Evolutionary conservation across 192 early-diverging fungal genomes (phyloP).

Genomic region (Spizellomyces sp.): DNA sequence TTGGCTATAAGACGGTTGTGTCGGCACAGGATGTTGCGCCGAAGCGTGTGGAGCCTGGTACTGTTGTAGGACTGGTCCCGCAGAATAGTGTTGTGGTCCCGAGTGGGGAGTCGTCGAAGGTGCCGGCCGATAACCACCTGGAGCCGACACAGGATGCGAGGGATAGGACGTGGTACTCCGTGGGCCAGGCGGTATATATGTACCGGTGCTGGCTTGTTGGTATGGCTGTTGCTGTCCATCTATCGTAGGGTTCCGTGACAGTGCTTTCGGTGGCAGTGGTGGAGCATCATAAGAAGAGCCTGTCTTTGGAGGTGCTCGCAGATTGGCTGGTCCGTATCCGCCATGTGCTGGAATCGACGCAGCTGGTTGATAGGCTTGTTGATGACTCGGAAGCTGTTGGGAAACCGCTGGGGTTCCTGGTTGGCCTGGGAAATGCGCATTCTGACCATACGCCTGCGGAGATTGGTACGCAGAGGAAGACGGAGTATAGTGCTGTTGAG

Average conservation of each 20-base stretch:
- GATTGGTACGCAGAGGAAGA: not conserved
- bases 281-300: conserved; percentile 11
- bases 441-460: not conserved
- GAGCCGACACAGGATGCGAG: conserved; percentile 1
- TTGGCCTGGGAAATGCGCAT: not conserved
- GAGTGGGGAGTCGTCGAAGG: not conserved
- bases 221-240: not conserved
- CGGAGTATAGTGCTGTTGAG: not conserved
- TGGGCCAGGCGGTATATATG: not conserved
- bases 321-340: not conserved
- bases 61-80: not conserved
- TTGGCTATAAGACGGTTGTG: not conserved
- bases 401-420: not conserved
- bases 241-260: not conserved
- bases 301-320: not conserved
- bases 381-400: not conserved
- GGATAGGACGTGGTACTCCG: not conserved
- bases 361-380: conserved; percentile 14
- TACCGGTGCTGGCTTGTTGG: not conserved
- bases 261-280: conserved; percentile 18
- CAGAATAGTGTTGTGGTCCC: not conserved
- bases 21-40: not conserved
- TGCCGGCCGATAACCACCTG: not conserved
- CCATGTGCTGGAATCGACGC: not conserved
- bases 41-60: not conserved